These are phyloP conservation scores for Ziziphus jujuba DNA, from an alignment of 306 rosid species.

Conservation along the genomic window DNA sequence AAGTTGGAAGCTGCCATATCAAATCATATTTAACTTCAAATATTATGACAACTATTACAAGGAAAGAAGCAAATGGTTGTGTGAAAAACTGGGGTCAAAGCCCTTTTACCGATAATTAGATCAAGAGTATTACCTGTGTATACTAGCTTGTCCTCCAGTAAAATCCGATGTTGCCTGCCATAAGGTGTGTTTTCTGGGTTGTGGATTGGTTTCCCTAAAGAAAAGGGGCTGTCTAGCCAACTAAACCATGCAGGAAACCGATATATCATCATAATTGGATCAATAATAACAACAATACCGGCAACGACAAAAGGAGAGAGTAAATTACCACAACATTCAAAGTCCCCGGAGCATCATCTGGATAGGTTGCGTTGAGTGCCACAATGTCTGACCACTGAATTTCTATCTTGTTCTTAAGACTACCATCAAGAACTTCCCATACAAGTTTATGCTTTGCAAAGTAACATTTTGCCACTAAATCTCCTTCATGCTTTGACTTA, in stretches of 20 bases:
- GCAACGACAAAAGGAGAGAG: background rate
- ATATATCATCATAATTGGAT: conserved; percentile 14
- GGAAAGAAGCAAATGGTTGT: too few relatives aligned
- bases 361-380: conserved; percentile 72
- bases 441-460: conserved; percentile 87
- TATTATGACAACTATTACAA: too few relatives aligned
- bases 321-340: conserved; percentile 63
- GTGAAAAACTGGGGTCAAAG: background rate
- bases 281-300: background rate
- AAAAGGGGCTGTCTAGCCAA: conserved; percentile 77
- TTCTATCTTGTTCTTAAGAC: conserved; percentile 88
- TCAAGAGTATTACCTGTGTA: conserved; percentile 46
- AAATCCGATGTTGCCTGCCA: conserved; percentile 88
- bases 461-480: conserved; percentile 83
- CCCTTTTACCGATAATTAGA: background rate
- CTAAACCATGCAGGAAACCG: conserved; percentile 39
- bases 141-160: conserved; percentile 74
- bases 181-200: conserved; percentile 87
- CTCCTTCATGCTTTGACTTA: conserved; percentile 80
- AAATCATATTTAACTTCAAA: too few relatives aligned
- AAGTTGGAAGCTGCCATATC: too few relatives aligned
- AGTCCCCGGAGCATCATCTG: conserved; percentile 70
- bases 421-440: conserved; percentile 93
- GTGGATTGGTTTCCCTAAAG: conserved; percentile 87
- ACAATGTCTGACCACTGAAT: conserved; percentile 89